Evolutionary conservation across 305 asterid genomes (phyloP).

Genomic region (Ilex paraguariensis): DNA sequence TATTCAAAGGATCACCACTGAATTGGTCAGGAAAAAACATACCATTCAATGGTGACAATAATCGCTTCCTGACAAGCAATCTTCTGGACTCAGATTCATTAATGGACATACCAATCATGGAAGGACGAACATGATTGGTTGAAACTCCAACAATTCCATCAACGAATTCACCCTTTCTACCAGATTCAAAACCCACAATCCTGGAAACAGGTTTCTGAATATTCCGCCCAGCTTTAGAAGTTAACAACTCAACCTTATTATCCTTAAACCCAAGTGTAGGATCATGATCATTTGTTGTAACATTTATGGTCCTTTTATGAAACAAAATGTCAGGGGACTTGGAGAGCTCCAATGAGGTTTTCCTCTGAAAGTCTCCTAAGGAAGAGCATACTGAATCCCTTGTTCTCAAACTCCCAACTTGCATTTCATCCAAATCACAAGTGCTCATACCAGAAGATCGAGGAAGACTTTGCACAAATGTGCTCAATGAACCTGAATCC

Average conservation of each 20-base stretch:
- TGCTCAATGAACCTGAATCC: slow-evolving; percentile 25
- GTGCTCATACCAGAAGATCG: slow-evolving; percentile 22
- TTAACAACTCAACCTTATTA: slow-evolving; percentile 14
- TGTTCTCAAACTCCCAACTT: slow-evolving; percentile 20
- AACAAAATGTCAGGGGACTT: slow-evolving; percentile 21
- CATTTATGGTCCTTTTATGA: slow-evolving; percentile 22
- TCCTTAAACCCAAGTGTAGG: slow-evolving; percentile 21
- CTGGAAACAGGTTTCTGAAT: slow-evolving; percentile 46
- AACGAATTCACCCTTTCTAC: slow-evolving; percentile 15
- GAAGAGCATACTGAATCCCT: slow-evolving; percentile 33
- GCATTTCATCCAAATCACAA: slow-evolving; percentile 28
- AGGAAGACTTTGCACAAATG: slow-evolving; percentile 27
- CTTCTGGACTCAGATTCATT: slow-evolving; percentile 36
- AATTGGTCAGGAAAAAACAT: slow-evolving; percentile 38
- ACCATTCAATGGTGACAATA: slow-evolving; percentile 62
- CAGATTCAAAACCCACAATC: slow-evolving; percentile 58
- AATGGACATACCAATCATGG: slow-evolving; percentile 16
- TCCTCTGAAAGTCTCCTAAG: slow-evolving; percentile 32
- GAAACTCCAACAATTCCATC: slow-evolving; percentile 25
- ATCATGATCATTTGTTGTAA: slow-evolving; percentile 17
- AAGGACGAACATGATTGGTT: slow-evolving; percentile 14
- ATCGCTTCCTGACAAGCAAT: slow-evolving; percentile 52
- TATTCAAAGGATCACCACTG: slow-evolving; percentile 46
- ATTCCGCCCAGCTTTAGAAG: slow-evolving; percentile 24
- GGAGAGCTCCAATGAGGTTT: slow-evolving; percentile 28